Evolutionary conservation across 208 protist genomes (phyloP).

Genomic region (Acanthamoeba castellanii): DNA sequence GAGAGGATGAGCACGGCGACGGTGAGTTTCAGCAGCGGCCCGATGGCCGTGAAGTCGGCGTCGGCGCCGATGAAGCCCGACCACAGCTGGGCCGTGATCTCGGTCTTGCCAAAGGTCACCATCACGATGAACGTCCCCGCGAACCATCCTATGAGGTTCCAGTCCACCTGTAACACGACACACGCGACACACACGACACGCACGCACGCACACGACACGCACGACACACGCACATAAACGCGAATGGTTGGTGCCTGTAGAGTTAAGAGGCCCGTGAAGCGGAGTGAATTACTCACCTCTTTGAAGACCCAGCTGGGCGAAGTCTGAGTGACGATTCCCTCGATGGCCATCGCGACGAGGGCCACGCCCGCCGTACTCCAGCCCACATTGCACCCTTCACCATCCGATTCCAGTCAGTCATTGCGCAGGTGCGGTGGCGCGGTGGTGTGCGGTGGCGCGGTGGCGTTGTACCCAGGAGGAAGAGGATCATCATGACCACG

Average conservation of each 20-base stretch:
- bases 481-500: constrained; percentile 1
- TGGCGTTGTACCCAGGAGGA: neutral
- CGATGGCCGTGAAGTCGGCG: constrained; percentile 1
- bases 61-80: neutral
- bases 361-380: constrained; percentile 53
- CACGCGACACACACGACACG: neutral
- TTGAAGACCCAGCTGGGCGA: constrained; percentile 48
- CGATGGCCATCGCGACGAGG: neutral
- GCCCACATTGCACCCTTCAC: constrained; percentile 3
- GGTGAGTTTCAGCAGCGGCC: constrained; percentile 26
- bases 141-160: constrained; percentile 48
- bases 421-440: no score
- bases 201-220: neutral
- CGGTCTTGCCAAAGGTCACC: constrained; percentile 3
- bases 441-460: neutral
- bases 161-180: neutral
- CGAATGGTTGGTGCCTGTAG: no score
- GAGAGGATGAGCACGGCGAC: constrained; percentile 10
- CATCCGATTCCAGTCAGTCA: neutral
- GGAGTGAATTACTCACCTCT: neutral
- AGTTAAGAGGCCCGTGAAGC: no score
- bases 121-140: constrained; percentile 34
- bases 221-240: neutral
- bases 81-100: constrained; percentile 3
- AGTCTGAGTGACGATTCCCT: neutral